Conservation (phyloP, 257 asterid species). For the Solanum sitiens region DNA sequence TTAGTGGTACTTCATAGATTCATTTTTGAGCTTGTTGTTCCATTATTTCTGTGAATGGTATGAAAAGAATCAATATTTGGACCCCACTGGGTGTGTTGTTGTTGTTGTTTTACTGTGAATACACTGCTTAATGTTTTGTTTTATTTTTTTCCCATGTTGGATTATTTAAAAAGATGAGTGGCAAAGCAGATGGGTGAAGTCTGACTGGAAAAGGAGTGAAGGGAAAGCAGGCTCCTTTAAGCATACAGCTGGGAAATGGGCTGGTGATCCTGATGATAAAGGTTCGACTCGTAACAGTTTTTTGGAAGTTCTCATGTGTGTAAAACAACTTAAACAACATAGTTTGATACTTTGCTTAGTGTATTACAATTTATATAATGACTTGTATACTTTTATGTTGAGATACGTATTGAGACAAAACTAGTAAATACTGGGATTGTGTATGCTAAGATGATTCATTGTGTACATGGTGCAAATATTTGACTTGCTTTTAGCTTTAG, state of each 20-base stretch:
- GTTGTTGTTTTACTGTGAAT: not conserved
- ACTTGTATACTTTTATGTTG: not conserved
- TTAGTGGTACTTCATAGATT: not conserved
- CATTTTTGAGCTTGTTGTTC: not conserved
- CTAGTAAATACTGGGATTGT: not conserved
- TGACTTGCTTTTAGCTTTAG: not conserved
- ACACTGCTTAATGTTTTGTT: not conserved
- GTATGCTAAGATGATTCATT: not conserved
- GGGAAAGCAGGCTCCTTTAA: constrained; percentile 97
- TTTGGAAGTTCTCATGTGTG: not conserved
- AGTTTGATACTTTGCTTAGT: not conserved
- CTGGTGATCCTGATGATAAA: constrained; percentile 91
- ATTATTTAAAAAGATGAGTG: constrained; percentile 51
- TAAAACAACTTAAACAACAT: not conserved
- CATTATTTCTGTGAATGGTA: not conserved
- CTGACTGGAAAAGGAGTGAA: constrained; percentile 89
- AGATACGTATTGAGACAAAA: not conserved
- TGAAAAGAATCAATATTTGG: not conserved
- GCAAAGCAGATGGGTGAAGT: constrained; percentile 85
- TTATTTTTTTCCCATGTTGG: not conserved
- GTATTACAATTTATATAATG: not conserved
- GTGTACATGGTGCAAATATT: not conserved
- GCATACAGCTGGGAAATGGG: constrained; percentile 94
- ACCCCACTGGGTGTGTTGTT: not conserved
- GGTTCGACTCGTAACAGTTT: constrained; percentile 22